Evolutionary conservation across 2,329 filamentous ascomycete genomes (phyloP).

Genomic region (Beauveria asiatica): DNA sequence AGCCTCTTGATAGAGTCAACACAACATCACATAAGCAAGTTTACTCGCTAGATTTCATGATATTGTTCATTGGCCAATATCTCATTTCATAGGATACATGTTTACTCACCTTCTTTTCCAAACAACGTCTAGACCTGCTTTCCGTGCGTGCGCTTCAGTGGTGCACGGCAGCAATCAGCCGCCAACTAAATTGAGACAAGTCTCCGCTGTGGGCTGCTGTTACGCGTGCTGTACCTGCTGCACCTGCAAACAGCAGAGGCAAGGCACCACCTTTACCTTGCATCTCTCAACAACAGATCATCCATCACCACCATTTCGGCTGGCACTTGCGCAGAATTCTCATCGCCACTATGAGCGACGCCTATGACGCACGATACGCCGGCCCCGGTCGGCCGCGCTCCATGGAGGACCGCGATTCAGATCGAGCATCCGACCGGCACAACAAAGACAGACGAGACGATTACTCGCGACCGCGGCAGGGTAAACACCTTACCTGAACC

Average conservation of each 20-base stretch:
- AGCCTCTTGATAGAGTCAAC: too few species aligned
- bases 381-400: constrained; percentile 18
- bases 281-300: not conserved
- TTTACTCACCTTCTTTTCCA: too few species aligned
- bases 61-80: too few species aligned
- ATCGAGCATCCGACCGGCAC: constrained; percentile 3
- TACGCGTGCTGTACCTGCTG: too few species aligned
- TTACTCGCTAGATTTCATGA: too few species aligned
- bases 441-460: constrained; percentile 24
- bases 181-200: not conserved
- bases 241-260: not conserved
- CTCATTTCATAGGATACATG: too few species aligned
- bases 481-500: constrained; percentile 34
- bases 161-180: not conserved
- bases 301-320: not conserved
- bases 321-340: constrained; percentile 13
- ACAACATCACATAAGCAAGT: too few species aligned
- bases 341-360: constrained; percentile 35
- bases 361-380: constrained; percentile 26
- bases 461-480: constrained; percentile 41
- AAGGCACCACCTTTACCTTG: not conserved
- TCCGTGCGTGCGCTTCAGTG: not conserved
- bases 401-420: constrained; percentile 17
- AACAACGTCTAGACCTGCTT: not conserved
- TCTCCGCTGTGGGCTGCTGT: not conserved